These are phyloP conservation scores for Cairneyella variabilis DNA, from an alignment of 495 filamentous ascomycete species.

Conservation along the genomic window DNA sequence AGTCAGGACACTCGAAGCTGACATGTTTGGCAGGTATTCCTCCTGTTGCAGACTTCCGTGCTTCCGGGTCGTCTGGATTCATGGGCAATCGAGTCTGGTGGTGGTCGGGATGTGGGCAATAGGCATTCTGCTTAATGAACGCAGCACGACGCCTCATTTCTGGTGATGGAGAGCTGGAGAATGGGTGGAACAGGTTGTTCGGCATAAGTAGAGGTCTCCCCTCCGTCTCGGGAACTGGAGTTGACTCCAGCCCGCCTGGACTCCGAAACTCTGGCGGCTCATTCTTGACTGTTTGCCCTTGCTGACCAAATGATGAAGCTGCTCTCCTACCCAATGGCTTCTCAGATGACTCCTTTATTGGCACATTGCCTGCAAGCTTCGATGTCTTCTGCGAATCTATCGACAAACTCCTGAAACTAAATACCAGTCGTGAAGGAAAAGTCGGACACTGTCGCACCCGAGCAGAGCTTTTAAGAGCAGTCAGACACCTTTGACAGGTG, in stretches of 20 bases:
- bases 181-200: slow-evolving; percentile 90
- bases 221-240: slow-evolving; percentile 25
- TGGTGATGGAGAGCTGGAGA: slow-evolving; percentile 79
- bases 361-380: not conserved
- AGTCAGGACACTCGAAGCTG: slow-evolving; percentile 93
- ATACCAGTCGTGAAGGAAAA: slow-evolving; percentile 6
- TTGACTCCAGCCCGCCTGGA: slow-evolving; percentile 14
- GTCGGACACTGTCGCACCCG: not conserved
- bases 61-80: slow-evolving; percentile 59
- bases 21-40: slow-evolving; percentile 68
- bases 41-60: slow-evolving; percentile 41
- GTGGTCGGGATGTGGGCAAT: slow-evolving; percentile 87
- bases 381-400: not conserved
- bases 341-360: not conserved
- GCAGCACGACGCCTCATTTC: slow-evolving; percentile 80
- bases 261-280: slow-evolving; percentile 17
- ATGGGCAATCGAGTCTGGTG: slow-evolving; percentile 57
- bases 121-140: slow-evolving; percentile 84
- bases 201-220: slow-evolving; percentile 55
- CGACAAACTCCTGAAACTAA: slow-evolving; percentile 7
- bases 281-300: slow-evolving; percentile 20
- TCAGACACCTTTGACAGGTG: slow-evolving; percentile 25
- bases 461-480: slow-evolving; percentile 13
- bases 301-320: slow-evolving; percentile 11
- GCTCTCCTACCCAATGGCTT: slow-evolving; percentile 12